These are phyloP conservation scores for Phaeosphaeriaceae sp. DNA, from an alignment of 2,329 filamentous ascomycete genomes.

Conservation along the genomic window DNA sequence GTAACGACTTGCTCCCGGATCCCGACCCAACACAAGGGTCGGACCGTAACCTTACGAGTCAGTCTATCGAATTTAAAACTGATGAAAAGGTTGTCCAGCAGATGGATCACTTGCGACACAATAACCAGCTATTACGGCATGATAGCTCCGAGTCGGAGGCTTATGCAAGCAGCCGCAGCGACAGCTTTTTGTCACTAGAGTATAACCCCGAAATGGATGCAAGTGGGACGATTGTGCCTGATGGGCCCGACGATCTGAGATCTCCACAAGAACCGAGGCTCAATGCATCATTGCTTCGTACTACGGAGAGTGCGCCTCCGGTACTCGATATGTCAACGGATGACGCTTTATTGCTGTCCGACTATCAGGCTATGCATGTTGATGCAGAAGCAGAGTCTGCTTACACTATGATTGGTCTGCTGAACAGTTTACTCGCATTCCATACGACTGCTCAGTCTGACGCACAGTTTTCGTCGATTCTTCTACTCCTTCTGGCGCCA, in stretches of 20 bases:
- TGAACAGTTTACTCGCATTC: conserved; percentile 52
- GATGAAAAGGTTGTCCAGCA: conserved; percentile 45
- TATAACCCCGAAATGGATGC: conserved; percentile 49
- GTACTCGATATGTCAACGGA: conserved; percentile 34
- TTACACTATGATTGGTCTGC: conserved; percentile 53
- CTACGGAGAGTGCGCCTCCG: conserved; percentile 35
- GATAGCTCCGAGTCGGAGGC: conserved; percentile 51
- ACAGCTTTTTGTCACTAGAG: conserved; percentile 34
- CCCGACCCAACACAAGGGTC: conserved; percentile 18
- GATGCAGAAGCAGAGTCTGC: conserved; percentile 44
- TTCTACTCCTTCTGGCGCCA: conserved; percentile 57
- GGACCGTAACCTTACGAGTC: conserved; percentile 20
- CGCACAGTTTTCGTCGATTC: conserved; percentile 56
- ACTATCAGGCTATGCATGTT: conserved; percentile 45
- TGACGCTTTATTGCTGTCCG: conserved; percentile 42
- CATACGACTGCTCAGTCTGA: conserved; percentile 53
- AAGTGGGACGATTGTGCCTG: conserved; percentile 52
- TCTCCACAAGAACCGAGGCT: conserved; percentile 33
- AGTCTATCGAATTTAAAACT: conserved; percentile 28
- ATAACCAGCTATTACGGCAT: conserved; percentile 51
- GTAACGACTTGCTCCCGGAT: conserved; percentile 16
- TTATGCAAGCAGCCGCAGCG: conserved; percentile 41
- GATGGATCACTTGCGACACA: conserved; percentile 48
- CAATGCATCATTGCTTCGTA: conserved; percentile 20
- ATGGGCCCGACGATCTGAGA: conserved; percentile 33